Base-by-base conservation (phyloP, 768 basidiomycete genomes). In the Auricularia auricula-judae region DNA sequence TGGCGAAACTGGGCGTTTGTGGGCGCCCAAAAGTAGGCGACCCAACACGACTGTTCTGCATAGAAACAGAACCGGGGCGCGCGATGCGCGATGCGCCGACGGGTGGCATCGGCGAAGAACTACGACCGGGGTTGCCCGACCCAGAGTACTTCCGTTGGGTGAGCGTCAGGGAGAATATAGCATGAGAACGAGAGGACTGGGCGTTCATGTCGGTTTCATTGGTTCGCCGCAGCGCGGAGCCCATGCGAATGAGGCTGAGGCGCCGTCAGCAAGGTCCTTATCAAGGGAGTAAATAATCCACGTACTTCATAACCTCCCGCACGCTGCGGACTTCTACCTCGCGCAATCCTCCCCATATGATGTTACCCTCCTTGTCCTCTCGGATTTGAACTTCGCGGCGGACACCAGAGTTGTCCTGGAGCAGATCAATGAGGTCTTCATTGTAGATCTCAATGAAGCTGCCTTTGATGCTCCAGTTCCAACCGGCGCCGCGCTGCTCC, bases 191-290 rank as follows among this genome's bases (percentile, higher is more conserved):
- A 47, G 96, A 98, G 1, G 91, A 94, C 74, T 97, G 93, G 33
- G 96, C 93, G 74, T 99, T 99, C 96, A 98, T 98, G 72, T 93
- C 92, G 36, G 97, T 99, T 74, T 95, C 92, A 67, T 96, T 95
- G 10, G 97, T 98, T 64, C 95, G 86, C 36, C 97, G 84, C 53
- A 96, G 89, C 16, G 91, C 83, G 7, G 93, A 89, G 21, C 97
- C 97, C 68, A 91, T 86, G 67, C 89, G 87, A 64, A 99, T 85
- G 63, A 94, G 84, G 72, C 91, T 93, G 73, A 66, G 70, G 62
- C 65, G 43, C 43, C 7, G 47, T 51, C 47, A 39, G 64, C 66
- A 66, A 63, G 62, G 36, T 65, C 23, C 56, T 36, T 61, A 36
- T 47, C 43, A 36, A 12, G 2, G 35, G 10, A 64, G 29, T 65